Base-by-base conservation (phyloP, 73 alveolate genomes). In the Effrenium voratum region DNA sequence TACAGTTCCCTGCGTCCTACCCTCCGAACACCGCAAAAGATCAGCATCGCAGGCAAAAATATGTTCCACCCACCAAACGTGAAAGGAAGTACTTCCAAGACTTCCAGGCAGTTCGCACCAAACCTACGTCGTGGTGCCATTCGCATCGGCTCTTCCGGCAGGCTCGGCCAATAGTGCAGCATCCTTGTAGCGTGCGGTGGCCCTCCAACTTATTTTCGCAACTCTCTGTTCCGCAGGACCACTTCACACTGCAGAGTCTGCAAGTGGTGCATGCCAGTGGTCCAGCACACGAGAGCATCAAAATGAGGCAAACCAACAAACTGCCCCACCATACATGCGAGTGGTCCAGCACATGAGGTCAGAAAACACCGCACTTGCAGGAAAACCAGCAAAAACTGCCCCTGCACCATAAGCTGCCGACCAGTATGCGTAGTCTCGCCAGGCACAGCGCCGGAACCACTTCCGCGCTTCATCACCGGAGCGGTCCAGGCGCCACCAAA, bases 101-200 rank as follows among this genome's bases (percentile, higher is more conserved):
- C n/a, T n/a, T n/a, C n/a, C n/a, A n/a, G n/a, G n/a, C n/a, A n/a
- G n/a, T n/a, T n/a, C n/a, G n/a, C n/a, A n/a, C n/a, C n/a, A n/a
- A n/a, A n/a, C n/a, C n/a, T 57, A 22, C 28, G 72, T 49, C 90
- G 30, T 26, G 90, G 44, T 3, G 26, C 90, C 90, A 79, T 79
- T 0, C 90, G 90, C 90, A 79, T 79, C 13, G 90, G 90, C 30
- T 79, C 90, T 79, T 79, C 90, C 26, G 90, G 90, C 30, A 79
- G 50, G 66, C 90, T 79, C 28, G 90, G 90, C 90, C 90, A 79
- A 66, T 79, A 79, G 45, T 79, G 90, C 30, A 79, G 90, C 90
- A 79, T 79, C 90, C 90, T 79, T 22, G 72, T 30, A 40, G 16
- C 15, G 41, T 73, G 84, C 3, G 10, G 1, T 34, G 1, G 8